These are phyloP conservation scores for Blastomyces parvus DNA, from an alignment of 2,329 filamentous ascomycete genomes.

Conservation along the genomic window DNA sequence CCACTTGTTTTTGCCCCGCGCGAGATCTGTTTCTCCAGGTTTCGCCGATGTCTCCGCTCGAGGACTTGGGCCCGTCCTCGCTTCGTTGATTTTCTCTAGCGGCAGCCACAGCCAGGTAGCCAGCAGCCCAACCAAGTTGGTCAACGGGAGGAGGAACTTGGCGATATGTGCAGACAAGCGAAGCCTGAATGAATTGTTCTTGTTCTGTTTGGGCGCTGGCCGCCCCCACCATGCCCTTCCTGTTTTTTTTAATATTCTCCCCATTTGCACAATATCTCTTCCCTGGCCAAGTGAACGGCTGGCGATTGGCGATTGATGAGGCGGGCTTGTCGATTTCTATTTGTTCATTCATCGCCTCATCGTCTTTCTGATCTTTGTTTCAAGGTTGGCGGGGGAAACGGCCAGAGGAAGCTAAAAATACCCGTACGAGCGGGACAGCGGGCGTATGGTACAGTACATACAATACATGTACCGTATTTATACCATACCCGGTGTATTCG, in stretches of 20 bases:
- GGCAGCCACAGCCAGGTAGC: conserved; percentile 1
- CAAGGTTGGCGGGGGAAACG: conserved; percentile 1
- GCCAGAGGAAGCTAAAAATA: background rate
- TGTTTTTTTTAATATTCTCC: background rate
- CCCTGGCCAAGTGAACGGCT: background rate
- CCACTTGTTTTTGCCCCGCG: conserved; percentile 2
- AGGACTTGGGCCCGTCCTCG: background rate
- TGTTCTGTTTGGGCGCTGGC: background rate
- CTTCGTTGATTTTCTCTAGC: background rate
- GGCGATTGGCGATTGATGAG: background rate
- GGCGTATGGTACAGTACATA: conserved; percentile 4
- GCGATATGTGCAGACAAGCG: background rate
- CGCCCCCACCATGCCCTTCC: background rate
- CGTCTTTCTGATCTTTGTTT: background rate
- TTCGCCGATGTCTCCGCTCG: background rate
- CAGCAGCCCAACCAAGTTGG: conserved; percentile 1
- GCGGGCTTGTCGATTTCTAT: background rate
- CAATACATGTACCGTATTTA: conserved; percentile 2
- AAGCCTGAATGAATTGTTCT: too few relatives aligned
- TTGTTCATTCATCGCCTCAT: background rate
- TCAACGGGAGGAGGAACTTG: background rate
- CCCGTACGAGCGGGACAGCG: background rate
- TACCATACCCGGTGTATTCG: conserved; percentile 11
- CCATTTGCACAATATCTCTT: background rate
- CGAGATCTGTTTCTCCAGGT: background rate